Evolutionary conservation across 179 eudicot genomes (phyloP).

Genomic region (Silene noctiflora): DNA sequence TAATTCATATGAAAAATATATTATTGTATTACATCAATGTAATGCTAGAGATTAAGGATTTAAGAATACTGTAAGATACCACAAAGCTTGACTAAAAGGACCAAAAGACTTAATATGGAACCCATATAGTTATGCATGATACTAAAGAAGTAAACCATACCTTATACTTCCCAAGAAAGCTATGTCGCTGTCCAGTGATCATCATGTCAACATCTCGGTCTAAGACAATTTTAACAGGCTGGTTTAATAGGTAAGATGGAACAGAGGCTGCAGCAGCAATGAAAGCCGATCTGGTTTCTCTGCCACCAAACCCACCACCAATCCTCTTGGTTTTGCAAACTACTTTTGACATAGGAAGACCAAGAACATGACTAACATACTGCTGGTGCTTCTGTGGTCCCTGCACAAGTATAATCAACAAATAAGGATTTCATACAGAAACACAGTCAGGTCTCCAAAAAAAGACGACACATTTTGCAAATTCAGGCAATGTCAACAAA

Average conservation of each 20-base stretch:
- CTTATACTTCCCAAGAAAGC: conserved; percentile 98
- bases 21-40: too few species aligned
- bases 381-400: conserved; percentile 98
- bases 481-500: conserved; percentile 1
- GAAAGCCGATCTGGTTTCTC: conserved; percentile 90
- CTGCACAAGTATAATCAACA: conserved; percentile 35
- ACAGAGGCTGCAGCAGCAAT: conserved; percentile 85
- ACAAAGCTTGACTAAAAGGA: not conserved
- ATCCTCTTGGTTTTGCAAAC: conserved; percentile 92
- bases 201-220: conserved; percentile 97
- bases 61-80: not conserved
- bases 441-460: not conserved
- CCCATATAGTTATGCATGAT: not conserved
- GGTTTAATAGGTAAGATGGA: conserved; percentile 77
- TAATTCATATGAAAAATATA: too few species aligned
- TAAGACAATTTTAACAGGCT: conserved; percentile 78
- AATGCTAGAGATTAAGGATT: not conserved
- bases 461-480: not conserved
- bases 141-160: conserved; percentile 30
- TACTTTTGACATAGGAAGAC: conserved; percentile 98
- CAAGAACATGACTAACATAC: conserved; percentile 89
- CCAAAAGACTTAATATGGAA: not conserved
- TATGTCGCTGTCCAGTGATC: conserved; percentile 95
- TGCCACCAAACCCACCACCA: conserved; percentile 99
- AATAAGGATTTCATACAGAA: not conserved